These are phyloP conservation scores for Stephania cephalantha DNA, from an alignment of 164 flowering plant genomes.

Conservation along the genomic window DNA sequence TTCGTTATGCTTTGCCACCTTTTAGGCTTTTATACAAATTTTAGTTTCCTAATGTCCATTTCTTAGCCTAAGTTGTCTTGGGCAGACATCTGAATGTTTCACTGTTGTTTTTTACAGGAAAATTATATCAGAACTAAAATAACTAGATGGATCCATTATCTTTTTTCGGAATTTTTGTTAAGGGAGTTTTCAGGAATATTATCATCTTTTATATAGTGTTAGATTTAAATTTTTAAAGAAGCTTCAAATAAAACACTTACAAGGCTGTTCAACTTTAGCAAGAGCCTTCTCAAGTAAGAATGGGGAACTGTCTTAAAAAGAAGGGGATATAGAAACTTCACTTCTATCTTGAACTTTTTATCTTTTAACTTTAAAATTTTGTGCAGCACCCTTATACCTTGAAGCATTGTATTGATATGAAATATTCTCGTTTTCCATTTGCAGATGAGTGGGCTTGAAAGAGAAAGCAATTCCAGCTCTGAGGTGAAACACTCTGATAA, in stretches of 20 bases:
- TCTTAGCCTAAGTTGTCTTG: too few relatives aligned
- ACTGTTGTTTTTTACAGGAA: too few relatives aligned
- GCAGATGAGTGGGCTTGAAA: constrained; percentile 12
- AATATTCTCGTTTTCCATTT: neutral
- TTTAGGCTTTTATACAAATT: neutral
- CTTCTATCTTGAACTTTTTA: neutral
- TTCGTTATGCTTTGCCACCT: neutral
- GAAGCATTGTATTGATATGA: neutral
- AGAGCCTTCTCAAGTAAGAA: neutral
- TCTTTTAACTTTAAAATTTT: neutral
- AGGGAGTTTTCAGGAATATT: neutral
- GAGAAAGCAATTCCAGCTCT: constrained; percentile 6
- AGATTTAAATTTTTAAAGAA: neutral
- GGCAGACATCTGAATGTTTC: too few relatives aligned
- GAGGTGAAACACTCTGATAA: constrained; percentile 8
- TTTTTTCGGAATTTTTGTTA: too few relatives aligned
- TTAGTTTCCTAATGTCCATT: neutral
- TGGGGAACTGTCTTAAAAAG: neutral
- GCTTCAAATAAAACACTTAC: neutral
- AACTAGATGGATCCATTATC: too few relatives aligned
- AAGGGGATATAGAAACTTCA: neutral
- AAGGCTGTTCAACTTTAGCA: neutral
- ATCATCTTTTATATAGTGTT: neutral
- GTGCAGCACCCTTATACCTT: neutral
- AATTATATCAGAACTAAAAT: too few relatives aligned